Percentiles rank a stretch among this genome's conserved stretches.
Conservation (phyloP, 306 rosid genomes). For the Glycyrrhiza uralensis region DNA sequence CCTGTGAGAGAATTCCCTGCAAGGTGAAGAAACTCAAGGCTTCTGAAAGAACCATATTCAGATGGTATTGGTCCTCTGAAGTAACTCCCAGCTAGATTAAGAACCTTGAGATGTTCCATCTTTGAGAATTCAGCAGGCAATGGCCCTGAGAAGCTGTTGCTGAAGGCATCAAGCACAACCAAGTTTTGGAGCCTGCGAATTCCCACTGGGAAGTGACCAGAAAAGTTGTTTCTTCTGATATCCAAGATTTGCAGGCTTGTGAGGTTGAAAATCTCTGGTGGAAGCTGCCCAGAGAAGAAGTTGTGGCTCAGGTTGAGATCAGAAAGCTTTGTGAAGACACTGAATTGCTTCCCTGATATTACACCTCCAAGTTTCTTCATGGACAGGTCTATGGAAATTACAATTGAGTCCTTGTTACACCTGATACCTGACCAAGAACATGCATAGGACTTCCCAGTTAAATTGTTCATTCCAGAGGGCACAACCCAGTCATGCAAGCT, state of each 20-base stretch:
- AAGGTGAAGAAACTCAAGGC: conserved; percentile 78
- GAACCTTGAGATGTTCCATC: conserved; percentile 53
- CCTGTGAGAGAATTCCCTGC: conserved; percentile 84
- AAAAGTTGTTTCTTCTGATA: conserved; percentile 82
- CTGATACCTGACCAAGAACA: conserved; percentile 90
- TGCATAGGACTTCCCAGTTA: conserved; percentile 46
- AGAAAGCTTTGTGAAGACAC: conserved; percentile 52
- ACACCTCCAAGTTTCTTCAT: conserved; percentile 60
- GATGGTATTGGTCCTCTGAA: conserved; percentile 83
- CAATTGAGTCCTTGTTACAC: conserved; percentile 51
- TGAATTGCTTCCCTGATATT: conserved; percentile 62
- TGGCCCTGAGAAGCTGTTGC: conserved; percentile 83
- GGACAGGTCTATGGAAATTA: conserved; percentile 71
- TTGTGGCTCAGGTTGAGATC: conserved; percentile 76
- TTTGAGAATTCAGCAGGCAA: conserved; percentile 63
- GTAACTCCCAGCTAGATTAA: conserved; percentile 87
- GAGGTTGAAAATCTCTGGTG: conserved; percentile 64
- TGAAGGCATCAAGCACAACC: conserved; percentile 70
- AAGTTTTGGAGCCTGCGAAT: conserved; percentile 47
- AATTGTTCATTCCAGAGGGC: conserved; percentile 39
- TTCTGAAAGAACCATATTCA: conserved; percentile 72
- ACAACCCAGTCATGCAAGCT: conserved; percentile 67
- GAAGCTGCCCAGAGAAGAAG: conserved; percentile 68
- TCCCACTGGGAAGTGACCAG: conserved; percentile 73
- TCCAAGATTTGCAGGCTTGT: conserved; percentile 60